These are phyloP conservation scores for Phoma sp. DNA, from an alignment of 2,329 filamentous ascomycete species.

Conservation along the genomic window DNA sequence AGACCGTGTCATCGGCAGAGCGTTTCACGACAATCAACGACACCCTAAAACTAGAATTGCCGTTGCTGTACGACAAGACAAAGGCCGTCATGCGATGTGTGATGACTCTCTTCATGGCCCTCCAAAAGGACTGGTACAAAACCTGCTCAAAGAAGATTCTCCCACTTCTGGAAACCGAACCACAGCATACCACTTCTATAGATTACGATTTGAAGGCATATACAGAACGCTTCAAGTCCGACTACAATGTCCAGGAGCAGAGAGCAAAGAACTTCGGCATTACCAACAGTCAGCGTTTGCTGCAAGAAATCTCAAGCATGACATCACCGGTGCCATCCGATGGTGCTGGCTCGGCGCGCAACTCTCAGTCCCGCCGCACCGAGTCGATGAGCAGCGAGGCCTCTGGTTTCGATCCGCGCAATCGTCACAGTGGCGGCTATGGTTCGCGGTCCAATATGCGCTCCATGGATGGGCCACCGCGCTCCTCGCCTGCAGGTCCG, in stretches of 20 bases:
- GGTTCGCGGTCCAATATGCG: slow-evolving; percentile 40
- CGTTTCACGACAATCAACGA: slow-evolving; percentile 93
- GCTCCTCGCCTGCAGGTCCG: slow-evolving; percentile 36
- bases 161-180: slow-evolving; percentile 69
- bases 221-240: slow-evolving; percentile 76
- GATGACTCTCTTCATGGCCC: slow-evolving; percentile 81
- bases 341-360: slow-evolving; percentile 50
- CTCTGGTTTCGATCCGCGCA: slow-evolving; percentile 44
- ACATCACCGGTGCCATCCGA: slow-evolving; percentile 60
- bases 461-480: slow-evolving; percentile 39
- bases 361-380: slow-evolving; percentile 55
- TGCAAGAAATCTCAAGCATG: slow-evolving; percentile 67
- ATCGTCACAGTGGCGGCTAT: slow-evolving; percentile 72
- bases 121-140: slow-evolving; percentile 83
- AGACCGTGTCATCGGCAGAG: slow-evolving; percentile 82
- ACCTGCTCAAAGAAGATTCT: slow-evolving; percentile 86
- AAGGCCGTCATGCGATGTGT: slow-evolving; percentile 85
- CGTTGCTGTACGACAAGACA: slow-evolving; percentile 80
- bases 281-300: slow-evolving; percentile 67
- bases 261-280: slow-evolving; percentile 76
- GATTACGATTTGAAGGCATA: slow-evolving; percentile 76
- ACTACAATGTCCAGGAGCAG: slow-evolving; percentile 75
- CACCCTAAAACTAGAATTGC: slow-evolving; percentile 89
- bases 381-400: slow-evolving; percentile 51
- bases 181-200: slow-evolving; percentile 54